phyloP scores from a whole-genome alignment of 2,329 filamentous ascomycete genomes.

The Dryadomyces quercus-mongolicae region DNA sequence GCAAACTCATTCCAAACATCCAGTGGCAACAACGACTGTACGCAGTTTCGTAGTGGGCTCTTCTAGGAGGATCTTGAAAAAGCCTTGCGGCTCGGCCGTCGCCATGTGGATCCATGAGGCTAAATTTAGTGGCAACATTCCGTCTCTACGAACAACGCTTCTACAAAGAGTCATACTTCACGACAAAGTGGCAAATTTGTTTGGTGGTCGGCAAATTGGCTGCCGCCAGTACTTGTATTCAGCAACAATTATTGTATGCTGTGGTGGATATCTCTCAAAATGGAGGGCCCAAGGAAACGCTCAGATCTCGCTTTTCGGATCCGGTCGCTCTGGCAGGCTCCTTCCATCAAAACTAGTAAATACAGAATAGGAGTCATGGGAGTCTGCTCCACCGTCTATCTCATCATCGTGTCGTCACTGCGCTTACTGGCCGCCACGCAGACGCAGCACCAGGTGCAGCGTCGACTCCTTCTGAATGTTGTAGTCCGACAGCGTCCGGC shows the following conservation, averaged over 20 bases:
- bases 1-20: too few relatives aligned
- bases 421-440: conserved; percentile 51
- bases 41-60: too few relatives aligned
- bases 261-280: conserved; percentile 1
- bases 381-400: background rate
- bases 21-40: background rate
- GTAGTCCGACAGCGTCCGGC: conserved; percentile 73
- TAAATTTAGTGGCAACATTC: too few relatives aligned
- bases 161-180: too few relatives aligned
- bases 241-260: background rate
- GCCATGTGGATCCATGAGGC: too few relatives aligned
- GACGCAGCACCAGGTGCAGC: conserved; percentile 57
- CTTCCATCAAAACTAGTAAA: background rate
- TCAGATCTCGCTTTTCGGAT: background rate
- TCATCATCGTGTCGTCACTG: background rate
- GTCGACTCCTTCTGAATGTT: conserved; percentile 76
- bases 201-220: too few relatives aligned
- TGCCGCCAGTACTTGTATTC: background rate
- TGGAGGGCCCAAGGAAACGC: background rate
- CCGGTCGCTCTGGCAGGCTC: background rate
- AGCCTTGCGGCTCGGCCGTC: too few relatives aligned
- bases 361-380: background rate
- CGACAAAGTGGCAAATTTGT: too few relatives aligned
- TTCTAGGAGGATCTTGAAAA: too few relatives aligned
- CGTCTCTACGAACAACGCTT: too few relatives aligned